These are phyloP conservation scores for Phytophthora pinifolia DNA, from an alignment of 352 stramenopile genomes.

Conservation along the genomic window DNA sequence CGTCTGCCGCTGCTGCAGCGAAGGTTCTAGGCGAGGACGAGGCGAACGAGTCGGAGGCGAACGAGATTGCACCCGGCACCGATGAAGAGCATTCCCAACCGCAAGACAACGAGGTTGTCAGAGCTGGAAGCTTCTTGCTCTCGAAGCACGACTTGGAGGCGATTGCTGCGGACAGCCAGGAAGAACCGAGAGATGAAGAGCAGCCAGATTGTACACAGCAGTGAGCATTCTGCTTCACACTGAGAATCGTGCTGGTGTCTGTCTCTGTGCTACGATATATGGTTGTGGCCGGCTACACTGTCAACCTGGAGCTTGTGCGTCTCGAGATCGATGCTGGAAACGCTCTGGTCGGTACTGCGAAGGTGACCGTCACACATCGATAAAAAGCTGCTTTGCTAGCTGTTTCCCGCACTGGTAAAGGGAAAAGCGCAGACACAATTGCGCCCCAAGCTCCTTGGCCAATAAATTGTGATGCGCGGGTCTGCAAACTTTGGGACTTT, in stretches of 20 bases:
- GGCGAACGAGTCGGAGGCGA: slow-evolving; percentile 9
- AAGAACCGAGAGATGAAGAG: slow-evolving; percentile 39
- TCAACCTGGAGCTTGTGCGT: not conserved
- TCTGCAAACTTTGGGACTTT: not conserved
- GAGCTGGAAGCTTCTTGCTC: slow-evolving; percentile 40
- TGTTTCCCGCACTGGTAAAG: not conserved
- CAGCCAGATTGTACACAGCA: slow-evolving; percentile 49
- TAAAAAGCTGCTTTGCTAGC: not conserved
- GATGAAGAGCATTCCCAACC: not conserved
- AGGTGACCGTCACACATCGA: not conserved
- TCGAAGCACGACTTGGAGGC: slow-evolving; percentile 29
- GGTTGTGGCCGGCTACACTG: too few relatives aligned
- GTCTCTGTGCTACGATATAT: too few relatives aligned
- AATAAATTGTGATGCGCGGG: not conserved
- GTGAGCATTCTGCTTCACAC: too few relatives aligned
- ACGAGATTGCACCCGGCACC: not conserved
- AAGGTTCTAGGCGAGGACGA: slow-evolving; percentile 21
- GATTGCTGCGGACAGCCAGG: slow-evolving; percentile 21
- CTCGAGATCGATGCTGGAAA: not conserved
- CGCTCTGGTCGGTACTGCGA: not conserved
- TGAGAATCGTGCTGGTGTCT: too few relatives aligned
- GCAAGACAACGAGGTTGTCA: slow-evolving; percentile 1
- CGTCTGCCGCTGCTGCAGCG: slow-evolving; percentile 30
- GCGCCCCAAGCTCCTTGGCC: not conserved
- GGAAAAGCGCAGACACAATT: not conserved